Percentiles rank a stretch among this genome's conserved stretches.
These are phyloP conservation scores for Phytopythium montanum DNA, from an alignment of 352 stramenopile genomes.

Conservation along the genomic window DNA sequence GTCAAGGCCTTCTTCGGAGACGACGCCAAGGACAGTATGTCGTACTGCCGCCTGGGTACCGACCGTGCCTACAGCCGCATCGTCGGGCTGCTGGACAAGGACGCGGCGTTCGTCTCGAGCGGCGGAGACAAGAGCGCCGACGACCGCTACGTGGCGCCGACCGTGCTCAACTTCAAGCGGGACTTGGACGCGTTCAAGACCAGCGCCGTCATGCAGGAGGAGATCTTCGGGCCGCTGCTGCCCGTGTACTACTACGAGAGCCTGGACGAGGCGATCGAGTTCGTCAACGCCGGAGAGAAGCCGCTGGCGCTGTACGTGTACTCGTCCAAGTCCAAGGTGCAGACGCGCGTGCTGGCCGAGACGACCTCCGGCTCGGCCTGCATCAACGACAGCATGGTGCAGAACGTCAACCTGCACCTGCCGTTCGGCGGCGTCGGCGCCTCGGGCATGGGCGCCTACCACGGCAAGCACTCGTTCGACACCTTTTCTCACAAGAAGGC, in stretches of 20 bases:
- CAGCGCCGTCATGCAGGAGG: conserved; percentile 84
- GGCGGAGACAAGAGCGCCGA: conserved; percentile 57
- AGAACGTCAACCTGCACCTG: conserved; percentile 56
- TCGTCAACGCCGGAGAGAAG: conserved; percentile 50
- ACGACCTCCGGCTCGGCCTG: conserved; percentile 52
- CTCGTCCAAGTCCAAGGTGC: conserved; percentile 28
- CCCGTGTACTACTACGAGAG: conserved; percentile 84
- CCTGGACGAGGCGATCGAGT: conserved; percentile 35
- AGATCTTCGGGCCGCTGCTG: conserved; percentile 96
- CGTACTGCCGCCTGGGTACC: conserved; percentile 70
- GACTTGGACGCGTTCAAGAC: conserved; percentile 40
- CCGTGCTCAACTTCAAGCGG: conserved; percentile 86
- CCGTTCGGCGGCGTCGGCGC: conserved; percentile 81
- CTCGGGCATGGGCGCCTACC: conserved; percentile 81
- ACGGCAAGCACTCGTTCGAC: conserved; percentile 80
- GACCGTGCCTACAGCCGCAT: conserved; percentile 50
- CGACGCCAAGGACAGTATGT: conserved; percentile 39
- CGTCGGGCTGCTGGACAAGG: conserved; percentile 46
- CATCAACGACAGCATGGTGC: conserved; percentile 85
- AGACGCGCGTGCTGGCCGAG: conserved; percentile 26
- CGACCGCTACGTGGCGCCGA: conserved; percentile 83
- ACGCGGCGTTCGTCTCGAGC: conserved; percentile 49
- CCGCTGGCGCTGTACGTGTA: conserved; percentile 89
- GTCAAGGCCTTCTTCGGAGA: conserved; percentile 51
- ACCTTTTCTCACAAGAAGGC: conserved; percentile 70